These are phyloP conservation scores for Rhododendron simsii DNA, from an alignment of 148 eudicot genomes.

Conservation along the genomic window DNA sequence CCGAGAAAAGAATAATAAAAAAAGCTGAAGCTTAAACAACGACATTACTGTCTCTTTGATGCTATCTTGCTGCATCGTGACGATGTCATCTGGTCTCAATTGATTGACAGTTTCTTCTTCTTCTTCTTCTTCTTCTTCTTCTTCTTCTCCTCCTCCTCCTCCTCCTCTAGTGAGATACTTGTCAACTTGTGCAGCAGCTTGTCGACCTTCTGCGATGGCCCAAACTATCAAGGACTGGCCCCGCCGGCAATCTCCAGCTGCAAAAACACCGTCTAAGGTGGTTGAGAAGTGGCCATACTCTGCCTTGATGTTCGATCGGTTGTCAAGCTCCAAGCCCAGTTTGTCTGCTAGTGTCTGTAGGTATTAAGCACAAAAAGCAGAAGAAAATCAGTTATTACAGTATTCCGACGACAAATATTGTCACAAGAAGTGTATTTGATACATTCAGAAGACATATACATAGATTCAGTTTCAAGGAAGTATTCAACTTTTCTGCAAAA, in stretches of 20 bases:
- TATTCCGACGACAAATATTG: not conserved
- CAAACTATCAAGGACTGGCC: slow-evolving; percentile 97
- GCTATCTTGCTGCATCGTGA: slow-evolving; percentile 30
- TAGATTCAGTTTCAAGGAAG: not conserved
- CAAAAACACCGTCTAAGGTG: slow-evolving; percentile 79
- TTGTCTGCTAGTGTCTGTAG: slow-evolving; percentile 56
- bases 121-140: slow-evolving; percentile 53
- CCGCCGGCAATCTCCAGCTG: slow-evolving; percentile 95
- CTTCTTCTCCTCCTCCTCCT: slow-evolving; percentile 46
- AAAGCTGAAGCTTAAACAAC: not conserved
- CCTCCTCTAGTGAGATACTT: slow-evolving; percentile 40
- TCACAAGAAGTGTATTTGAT: not conserved
- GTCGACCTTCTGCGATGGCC: slow-evolving; percentile 88
- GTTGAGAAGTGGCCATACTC: slow-evolving; percentile 46
- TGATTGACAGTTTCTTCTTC: slow-evolving; percentile 32
- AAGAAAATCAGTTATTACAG: not conserved
- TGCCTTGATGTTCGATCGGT: slow-evolving; percentile 69
- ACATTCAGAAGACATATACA: not conserved
- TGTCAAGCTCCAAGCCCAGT: slow-evolving; percentile 77
- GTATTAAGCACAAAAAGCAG: slow-evolving; percentile 19
- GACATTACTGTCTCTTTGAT: slow-evolving; percentile 29
- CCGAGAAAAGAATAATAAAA: not conserved
- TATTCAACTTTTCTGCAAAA: not conserved
- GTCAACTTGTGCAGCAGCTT: slow-evolving; percentile 89
- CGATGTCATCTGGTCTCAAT: slow-evolving; percentile 16